Conservation (phyloP, 208 protist species). For the Entamoeba dispar region DNA sequence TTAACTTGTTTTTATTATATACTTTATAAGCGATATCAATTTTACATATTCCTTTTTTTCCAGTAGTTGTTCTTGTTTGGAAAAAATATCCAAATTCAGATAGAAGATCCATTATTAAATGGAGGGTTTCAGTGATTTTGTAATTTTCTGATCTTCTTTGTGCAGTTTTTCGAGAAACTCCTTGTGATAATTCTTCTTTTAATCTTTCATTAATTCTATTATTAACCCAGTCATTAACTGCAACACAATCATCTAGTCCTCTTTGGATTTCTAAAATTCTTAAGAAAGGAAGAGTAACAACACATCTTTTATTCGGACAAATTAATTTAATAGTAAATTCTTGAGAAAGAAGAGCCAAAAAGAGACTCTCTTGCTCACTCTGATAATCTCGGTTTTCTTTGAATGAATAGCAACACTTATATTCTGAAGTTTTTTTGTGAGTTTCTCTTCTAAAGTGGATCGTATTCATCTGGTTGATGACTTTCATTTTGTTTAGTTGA, state of each 20-base stretch:
- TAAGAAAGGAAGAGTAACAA: not conserved
- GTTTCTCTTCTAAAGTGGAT: not conserved
- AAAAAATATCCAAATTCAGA: not conserved
- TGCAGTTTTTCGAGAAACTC: not conserved
- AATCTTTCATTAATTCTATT: not conserved
- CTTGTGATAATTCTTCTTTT: not conserved
- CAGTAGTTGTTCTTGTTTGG: not conserved
- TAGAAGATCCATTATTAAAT: not conserved
- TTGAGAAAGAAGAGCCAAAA: not conserved
- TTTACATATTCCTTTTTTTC: not conserved
- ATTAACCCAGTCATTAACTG: not conserved
- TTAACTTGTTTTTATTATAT: not conserved
- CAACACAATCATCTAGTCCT: not conserved
- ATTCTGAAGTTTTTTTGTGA: not conserved
- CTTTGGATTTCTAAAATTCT: not conserved
- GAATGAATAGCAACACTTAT: not conserved
- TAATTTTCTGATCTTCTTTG: not conserved
- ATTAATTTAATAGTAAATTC: not conserved
- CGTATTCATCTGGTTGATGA: not conserved
- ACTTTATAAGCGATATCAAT: not conserved
- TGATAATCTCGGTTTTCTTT: not conserved
- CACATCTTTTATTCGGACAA: not conserved
- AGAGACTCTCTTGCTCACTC: not conserved
- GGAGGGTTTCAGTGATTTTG: not conserved
- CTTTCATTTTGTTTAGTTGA: no score